phyloP scores from a whole-genome alignment of 163 green algal genomes.

The Scenedesmus sp. region DNA sequence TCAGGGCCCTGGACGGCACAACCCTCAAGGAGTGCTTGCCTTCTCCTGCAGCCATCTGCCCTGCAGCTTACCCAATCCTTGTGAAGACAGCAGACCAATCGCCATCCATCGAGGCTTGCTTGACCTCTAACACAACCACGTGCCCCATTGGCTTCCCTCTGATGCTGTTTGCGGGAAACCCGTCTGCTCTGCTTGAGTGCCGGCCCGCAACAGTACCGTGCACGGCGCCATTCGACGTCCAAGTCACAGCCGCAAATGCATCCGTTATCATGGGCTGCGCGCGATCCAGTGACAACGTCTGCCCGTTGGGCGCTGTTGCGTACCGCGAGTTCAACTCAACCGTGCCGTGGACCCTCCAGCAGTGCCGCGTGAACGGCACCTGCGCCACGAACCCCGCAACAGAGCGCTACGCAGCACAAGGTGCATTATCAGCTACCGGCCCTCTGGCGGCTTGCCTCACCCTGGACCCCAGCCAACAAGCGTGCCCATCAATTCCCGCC shows the following conservation, averaged over 20 bases:
- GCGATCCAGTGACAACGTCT: background rate
- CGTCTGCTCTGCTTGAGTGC: background rate
- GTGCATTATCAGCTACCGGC: background rate
- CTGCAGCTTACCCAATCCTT: background rate
- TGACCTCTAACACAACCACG: background rate
- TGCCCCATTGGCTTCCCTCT: background rate
- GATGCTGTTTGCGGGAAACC: background rate
- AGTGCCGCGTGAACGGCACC: background rate
- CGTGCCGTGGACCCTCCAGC: background rate
- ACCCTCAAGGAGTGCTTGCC: background rate
- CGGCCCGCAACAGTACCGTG: background rate
- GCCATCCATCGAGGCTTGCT: background rate
- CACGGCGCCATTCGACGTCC: background rate
- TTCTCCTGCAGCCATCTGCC: background rate
- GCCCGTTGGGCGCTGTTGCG: background rate
- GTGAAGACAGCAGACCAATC: background rate
- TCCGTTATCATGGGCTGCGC: background rate
- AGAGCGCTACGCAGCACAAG: background rate
- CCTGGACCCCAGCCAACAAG: background rate
- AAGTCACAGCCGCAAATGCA: background rate
- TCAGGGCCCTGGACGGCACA: background rate
- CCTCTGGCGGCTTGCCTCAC: background rate
- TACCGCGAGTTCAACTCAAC: background rate
- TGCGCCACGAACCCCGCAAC: background rate
- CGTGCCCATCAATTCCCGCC: background rate